Evolutionary conservation across 768 basidiomycete species (phyloP).

Genomic region (Pisolithus marmoratus): DNA sequence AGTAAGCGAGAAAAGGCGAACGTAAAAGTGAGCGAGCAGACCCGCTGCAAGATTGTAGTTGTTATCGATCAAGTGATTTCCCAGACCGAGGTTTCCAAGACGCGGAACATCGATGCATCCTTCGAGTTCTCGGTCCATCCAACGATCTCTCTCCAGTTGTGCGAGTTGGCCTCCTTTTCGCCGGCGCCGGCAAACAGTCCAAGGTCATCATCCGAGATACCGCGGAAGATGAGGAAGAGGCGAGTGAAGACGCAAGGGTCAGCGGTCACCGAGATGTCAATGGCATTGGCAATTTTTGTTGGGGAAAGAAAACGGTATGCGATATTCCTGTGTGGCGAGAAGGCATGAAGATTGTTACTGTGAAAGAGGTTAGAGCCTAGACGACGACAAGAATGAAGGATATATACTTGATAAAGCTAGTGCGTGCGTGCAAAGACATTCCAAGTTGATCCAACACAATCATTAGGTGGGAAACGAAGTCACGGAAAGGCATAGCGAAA

Average conservation of each 20-base stretch:
- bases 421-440: constrained; percentile 76
- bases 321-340: constrained; percentile 76
- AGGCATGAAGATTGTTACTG: constrained; percentile 73
- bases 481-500: constrained; percentile 76
- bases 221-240: constrained; percentile 82
- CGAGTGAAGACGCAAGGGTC: constrained; percentile 81
- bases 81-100: constrained; percentile 73
- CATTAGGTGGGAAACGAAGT: constrained; percentile 77
- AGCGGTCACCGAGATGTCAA: constrained; percentile 79
- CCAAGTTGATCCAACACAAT: constrained; percentile 81
- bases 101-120: constrained; percentile 66
- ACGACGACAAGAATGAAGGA: neutral
- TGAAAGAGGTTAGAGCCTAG: neutral
- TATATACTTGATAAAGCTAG: constrained; percentile 73
- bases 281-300: constrained; percentile 73
- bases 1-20: constrained; percentile 1
- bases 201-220: constrained; percentile 74
- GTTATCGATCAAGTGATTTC: constrained; percentile 47
- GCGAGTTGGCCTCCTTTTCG: constrained; percentile 78
- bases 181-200: constrained; percentile 70
- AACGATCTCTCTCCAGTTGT: constrained; percentile 77
- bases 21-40: constrained; percentile 15
- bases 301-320: constrained; percentile 87
- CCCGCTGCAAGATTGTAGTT: constrained; percentile 1
- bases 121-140: constrained; percentile 81